These are phyloP conservation scores for Alternaria postmessia DNA, from an alignment of 2,329 filamentous ascomycete genomes.

Conservation along the genomic window DNA sequence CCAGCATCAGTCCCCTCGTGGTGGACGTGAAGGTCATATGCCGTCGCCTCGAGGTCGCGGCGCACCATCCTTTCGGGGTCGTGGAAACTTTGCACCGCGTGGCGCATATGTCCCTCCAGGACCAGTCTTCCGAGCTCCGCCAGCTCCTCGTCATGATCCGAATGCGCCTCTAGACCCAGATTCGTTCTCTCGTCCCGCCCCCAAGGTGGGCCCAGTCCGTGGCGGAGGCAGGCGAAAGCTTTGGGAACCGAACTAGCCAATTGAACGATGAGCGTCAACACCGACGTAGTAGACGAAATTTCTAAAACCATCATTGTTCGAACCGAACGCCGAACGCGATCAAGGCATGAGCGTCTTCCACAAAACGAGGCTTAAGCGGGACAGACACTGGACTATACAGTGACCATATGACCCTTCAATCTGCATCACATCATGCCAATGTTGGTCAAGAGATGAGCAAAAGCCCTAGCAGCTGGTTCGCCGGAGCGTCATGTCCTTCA, in stretches of 20 bases:
- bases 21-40: slow-evolving; percentile 40
- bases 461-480: background rate
- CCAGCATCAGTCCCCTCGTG: slow-evolving; percentile 42
- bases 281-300: slow-evolving; percentile 12
- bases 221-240: slow-evolving; percentile 48
- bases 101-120: slow-evolving; percentile 43
- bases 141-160: slow-evolving; percentile 43
- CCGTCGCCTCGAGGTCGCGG: slow-evolving; percentile 35
- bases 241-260: slow-evolving; percentile 51
- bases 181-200: slow-evolving; percentile 49
- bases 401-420: background rate
- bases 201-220: slow-evolving; percentile 39
- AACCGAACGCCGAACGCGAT: slow-evolving; percentile 8
- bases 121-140: slow-evolving; percentile 35
- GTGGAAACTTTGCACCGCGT: slow-evolving; percentile 41
- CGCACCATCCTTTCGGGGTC: slow-evolving; percentile 34
- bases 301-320: slow-evolving; percentile 5
- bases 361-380: slow-evolving; percentile 1
- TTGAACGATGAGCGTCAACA: slow-evolving; percentile 14
- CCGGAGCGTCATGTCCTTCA: slow-evolving; percentile 4
- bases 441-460: background rate
- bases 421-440: slow-evolving; percentile 6
- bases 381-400: slow-evolving; percentile 7
- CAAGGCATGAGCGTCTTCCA: slow-evolving; percentile 3
- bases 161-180: slow-evolving; percentile 52